phyloP scores from a whole-genome alignment of 345 rosid genomes.

The Chamaenerion angustifolium region DNA sequence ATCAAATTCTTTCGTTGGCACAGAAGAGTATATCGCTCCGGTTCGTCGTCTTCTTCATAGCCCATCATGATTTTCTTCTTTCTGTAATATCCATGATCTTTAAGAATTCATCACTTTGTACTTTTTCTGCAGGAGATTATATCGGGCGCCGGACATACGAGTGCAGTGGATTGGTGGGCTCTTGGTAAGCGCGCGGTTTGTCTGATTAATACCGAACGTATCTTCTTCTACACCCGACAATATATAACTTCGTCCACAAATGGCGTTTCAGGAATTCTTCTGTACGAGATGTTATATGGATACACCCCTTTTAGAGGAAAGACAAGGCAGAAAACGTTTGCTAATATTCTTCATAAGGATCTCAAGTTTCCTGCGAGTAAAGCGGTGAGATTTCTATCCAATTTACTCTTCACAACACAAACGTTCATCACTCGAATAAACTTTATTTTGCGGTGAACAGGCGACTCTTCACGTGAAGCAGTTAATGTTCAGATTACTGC shows the following conservation, averaged over 20 bases:
- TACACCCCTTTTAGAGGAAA: conserved; percentile 94
- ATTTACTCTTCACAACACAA: background rate
- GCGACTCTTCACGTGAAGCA: conserved; percentile 70
- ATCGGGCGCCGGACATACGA: conserved; percentile 75
- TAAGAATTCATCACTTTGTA: background rate
- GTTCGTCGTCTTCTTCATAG: conserved; percentile 23
- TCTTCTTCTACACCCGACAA: too few species aligned
- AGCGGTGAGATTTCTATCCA: conserved; percentile 32
- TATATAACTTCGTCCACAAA: background rate
- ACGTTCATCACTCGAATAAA: too few species aligned
- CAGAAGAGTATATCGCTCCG: conserved; percentile 97
- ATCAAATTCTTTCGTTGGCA: conserved; percentile 93
- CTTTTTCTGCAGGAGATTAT: conserved; percentile 59
- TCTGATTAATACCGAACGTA: too few species aligned
- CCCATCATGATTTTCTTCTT: background rate
- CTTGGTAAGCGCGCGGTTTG: conserved; percentile 45
- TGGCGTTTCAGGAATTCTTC: conserved; percentile 45
- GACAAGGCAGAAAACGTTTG: conserved; percentile 84
- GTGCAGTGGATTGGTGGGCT: conserved; percentile 99
- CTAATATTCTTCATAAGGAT: conserved; percentile 77
- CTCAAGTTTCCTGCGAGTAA: conserved; percentile 64
- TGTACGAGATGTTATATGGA: conserved; percentile 94
- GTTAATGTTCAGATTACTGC: conserved; percentile 56
- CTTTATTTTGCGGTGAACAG: conserved; percentile 18
- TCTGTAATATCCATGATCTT: background rate